Evolutionary conservation across 768 basidiomycete genomes (phyloP), one percentile per base, ranked within the genome.

Genomic region (Lactarius tabidus): DNA sequence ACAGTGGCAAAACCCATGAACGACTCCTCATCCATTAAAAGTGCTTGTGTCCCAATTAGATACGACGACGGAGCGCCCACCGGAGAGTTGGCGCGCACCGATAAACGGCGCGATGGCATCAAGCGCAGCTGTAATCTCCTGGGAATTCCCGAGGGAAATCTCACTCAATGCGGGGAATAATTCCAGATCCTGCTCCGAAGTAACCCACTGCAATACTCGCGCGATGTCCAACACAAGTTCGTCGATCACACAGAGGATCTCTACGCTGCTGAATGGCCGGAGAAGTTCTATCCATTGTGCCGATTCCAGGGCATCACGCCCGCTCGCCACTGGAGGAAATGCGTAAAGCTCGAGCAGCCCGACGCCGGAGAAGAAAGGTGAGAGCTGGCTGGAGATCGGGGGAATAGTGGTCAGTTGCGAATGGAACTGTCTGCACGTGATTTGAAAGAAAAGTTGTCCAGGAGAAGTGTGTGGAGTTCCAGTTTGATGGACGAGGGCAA

Each of bases 231-330:
- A 38, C 20, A 63, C 57, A 18, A 39, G 29, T 39, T 33, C 18
- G 0, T 33, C 14, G 0, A 12, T 2, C 51, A 58, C 38, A 14
- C 6, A 7, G 6, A 63, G 36, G 0, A 1, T 8, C 48, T 3
- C 2, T 7, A 63, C 48, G 6, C 23, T 18, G 12, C 20, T 1
- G 8, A 63, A 52, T 58, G 15, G 29, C n/a, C 14, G 57, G 31
- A 63, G 52, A 41, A 63, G n/a, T 8, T 63, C 57, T 20, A 63
- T 17, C 48, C 35, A 63, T 17, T 45, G 63, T 20, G 36, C 18
- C 12, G 52, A 8, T 17, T 55, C 57, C 29, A 53, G 29, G 1
- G 52, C 57, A 14, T 20, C 64, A 14, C 36, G 20, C 10, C 26
- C 28, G 26, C 26, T 14, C 1, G 6, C 31, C 18, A 14, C 4